These are phyloP conservation scores for Pleodorina starrii DNA, from an alignment of 139 green algal genomes.

Conservation along the genomic window DNA sequence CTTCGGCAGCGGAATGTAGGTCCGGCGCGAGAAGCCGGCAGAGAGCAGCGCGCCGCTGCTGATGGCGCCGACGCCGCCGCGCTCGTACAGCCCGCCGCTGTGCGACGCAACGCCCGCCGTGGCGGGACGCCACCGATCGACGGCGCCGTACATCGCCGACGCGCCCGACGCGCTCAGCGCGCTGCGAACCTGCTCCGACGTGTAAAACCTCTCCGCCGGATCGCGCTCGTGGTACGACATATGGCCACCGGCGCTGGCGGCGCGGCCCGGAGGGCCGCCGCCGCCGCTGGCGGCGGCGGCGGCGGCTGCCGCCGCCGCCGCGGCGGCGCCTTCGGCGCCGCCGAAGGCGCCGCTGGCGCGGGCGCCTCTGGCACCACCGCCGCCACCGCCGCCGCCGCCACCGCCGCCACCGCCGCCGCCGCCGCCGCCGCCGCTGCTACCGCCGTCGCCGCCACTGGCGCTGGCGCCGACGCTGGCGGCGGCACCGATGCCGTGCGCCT, in stretches of 20 bases:
- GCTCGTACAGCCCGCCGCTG: not conserved
- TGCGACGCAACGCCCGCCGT: not conserved
- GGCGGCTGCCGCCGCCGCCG: not conserved
- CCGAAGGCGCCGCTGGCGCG: not conserved
- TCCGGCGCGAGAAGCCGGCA: not conserved
- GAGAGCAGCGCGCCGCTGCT: not conserved
- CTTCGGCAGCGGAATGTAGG: conserved; percentile 36
- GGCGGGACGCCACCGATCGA: not conserved
- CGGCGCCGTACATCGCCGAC: not conserved
- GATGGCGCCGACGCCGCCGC: not conserved
- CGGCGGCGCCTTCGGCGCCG: not conserved
- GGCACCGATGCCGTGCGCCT: not conserved
- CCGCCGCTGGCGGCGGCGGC: not conserved
- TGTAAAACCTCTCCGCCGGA: conserved; percentile 12
- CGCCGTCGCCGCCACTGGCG: not conserved
- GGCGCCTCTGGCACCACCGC: not conserved
- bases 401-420: no score
- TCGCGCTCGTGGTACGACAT: not conserved
- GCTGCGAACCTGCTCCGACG: not conserved
- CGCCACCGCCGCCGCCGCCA: not conserved
- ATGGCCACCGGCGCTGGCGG: not conserved
- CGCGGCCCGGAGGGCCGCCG: not conserved
- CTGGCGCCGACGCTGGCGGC: no score
- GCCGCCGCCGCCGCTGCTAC: not conserved
- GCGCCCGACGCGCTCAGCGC: not conserved